Evolutionary conservation across 768 basidiomycete species (phyloP), one percentile per base, ranked within the genome.

Genomic region (Kwoniella bestiolae): DNA sequence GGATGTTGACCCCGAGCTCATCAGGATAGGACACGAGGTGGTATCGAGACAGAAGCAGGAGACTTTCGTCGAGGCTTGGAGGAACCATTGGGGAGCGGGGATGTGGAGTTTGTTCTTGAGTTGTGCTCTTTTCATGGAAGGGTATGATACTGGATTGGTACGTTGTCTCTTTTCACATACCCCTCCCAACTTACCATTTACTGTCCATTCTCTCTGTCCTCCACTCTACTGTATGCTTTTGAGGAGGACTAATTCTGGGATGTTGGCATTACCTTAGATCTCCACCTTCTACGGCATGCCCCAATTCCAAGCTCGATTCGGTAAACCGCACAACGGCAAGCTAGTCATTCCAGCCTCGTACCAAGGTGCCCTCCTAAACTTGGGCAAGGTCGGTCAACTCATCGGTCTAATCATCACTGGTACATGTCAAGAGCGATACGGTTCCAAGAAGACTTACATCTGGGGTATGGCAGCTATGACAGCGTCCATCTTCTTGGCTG

Each of bases 281-380:
- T 65, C 65, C 56, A 65, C 70, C 3, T 71, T 71, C 52, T 71
- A 57, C 28, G 70, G 70, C 47, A 60, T 68, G 34, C 67, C 70
- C 18, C 47, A 52, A 21, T 71, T 71, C 56, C 56, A 61, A 25
- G 51, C 63, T 14, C 9, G 31, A 14, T 71, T 71, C 35, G 70
- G 70, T 38, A 53, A 55, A 29, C 31, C 23, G 3, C 53, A 64
- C 49, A 58, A 65, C 12, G 64, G 60, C 56, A 64, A 72, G 29
- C 61, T 71, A 44, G 72, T 72, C 38, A 73, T 81, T 47, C 75
- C 79, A 1, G 73, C 81, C 6, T 62, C 67, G 3, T 80, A 77
- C 72, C 80, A 80, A 49, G 64, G 71, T 18, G 79, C 67, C n/a
- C 58, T 81, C 9, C 38, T 60, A 23, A 81, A 81, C 65, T 73